Conservation (phyloP, 805 yeast species). For the Sporopachydermia quercuum region DNA sequence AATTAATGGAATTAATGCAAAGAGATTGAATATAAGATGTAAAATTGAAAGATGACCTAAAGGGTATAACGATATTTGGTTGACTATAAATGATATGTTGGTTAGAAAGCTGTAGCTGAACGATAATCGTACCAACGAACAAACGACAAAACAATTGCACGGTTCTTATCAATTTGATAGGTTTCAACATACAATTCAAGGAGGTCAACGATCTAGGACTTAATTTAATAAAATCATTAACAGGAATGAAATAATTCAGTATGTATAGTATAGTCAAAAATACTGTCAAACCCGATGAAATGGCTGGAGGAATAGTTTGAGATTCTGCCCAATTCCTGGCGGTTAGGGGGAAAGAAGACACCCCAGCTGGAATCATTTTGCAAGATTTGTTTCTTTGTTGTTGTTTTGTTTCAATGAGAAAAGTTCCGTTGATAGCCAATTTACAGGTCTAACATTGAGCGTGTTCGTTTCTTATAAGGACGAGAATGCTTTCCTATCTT, state of each 20-base stretch:
- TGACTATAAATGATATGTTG: conserved; percentile 22
- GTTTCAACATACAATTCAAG: conserved; percentile 21
- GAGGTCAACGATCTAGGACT: conserved; percentile 39
- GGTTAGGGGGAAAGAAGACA: too few species aligned
- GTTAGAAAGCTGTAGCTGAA: neutral
- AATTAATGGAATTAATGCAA: conserved; percentile 44
- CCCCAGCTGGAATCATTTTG: too few species aligned
- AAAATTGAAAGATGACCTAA: conserved; percentile 46
- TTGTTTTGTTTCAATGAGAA: too few species aligned
- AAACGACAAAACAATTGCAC: conserved; percentile 1
- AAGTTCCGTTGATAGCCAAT: too few species aligned
- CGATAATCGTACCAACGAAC: conserved; percentile 2
- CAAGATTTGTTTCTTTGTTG: too few species aligned
- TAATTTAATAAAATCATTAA: conserved; percentile 29
- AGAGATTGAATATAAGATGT: conserved; percentile 46
- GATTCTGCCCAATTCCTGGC: conserved; percentile 2
- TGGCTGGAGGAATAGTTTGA: conserved; percentile 34
- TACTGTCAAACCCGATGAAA: conserved; percentile 44
- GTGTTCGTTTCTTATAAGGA: too few species aligned
- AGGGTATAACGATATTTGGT: conserved; percentile 55
- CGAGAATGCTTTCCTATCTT: too few species aligned
- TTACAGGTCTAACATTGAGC: too few species aligned
- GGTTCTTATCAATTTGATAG: conserved; percentile 14
- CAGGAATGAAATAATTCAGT: conserved; percentile 16
- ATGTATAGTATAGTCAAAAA: conserved; percentile 35